These are phyloP conservation scores for Flaveria brownii DNA, from an alignment of 129 eudicot genomes.

Conservation along the genomic window DNA sequence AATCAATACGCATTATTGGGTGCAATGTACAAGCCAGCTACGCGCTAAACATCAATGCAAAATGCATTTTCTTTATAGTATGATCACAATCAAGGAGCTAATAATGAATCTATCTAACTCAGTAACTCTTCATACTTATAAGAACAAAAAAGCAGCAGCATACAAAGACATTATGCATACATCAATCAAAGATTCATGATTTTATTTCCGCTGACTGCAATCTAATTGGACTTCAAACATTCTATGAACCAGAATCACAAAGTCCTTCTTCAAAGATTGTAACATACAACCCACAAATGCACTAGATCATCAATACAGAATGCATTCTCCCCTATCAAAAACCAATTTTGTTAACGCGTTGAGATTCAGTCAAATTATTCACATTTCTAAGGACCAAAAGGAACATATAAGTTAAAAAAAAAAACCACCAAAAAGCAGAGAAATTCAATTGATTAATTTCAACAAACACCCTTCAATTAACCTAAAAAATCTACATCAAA, in stretches of 20 bases:
- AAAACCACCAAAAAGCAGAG: constrained; percentile 2
- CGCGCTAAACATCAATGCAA: neutral
- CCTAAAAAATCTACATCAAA: neutral
- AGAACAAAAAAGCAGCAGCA: neutral
- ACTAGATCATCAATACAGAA: neutral
- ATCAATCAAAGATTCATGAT: neutral
- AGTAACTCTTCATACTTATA: constrained; percentile 5
- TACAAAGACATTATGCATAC: constrained; percentile 6
- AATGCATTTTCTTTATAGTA: neutral
- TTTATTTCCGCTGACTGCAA: neutral
- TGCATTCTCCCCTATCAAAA: neutral
- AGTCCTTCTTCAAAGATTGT: neutral
- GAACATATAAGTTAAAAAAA: neutral
- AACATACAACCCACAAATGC: neutral
- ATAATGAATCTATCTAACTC: neutral
- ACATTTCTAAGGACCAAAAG: constrained; percentile 4
- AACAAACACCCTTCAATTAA: constrained; percentile 12
- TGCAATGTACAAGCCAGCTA: neutral
- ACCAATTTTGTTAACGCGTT: neutral
- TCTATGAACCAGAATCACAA: constrained; percentile 12
- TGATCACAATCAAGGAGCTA: constrained; percentile 18
- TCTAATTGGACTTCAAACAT: neutral
- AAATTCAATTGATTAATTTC: neutral
- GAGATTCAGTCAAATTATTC: neutral
- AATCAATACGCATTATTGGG: neutral